phyloP scores from a whole-genome alignment of 2,329 filamentous ascomycete genomes.

The Cryphonectria carpinicola region DNA sequence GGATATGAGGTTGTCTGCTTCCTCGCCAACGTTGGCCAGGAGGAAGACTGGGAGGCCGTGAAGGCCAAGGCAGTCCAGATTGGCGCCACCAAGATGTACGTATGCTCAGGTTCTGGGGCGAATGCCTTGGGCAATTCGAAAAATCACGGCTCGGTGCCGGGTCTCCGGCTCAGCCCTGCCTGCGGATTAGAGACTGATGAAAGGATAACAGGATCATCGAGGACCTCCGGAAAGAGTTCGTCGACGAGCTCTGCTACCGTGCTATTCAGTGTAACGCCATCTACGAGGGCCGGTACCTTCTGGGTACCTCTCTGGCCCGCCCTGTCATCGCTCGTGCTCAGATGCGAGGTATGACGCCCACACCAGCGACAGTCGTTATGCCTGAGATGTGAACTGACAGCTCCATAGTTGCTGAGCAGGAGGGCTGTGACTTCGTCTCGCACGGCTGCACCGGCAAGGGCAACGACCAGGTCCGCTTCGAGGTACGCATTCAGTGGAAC shows the following conservation, averaged over 20 bases:
- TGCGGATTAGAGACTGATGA: slow-evolving; percentile 45
- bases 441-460: slow-evolving; percentile 55
- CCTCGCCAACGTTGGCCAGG: slow-evolving; percentile 75
- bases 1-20: slow-evolving; percentile 65
- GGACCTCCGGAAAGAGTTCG: slow-evolving; percentile 74
- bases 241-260: slow-evolving; percentile 79
- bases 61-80: slow-evolving; percentile 67
- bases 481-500: slow-evolving; percentile 35
- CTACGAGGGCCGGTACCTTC: slow-evolving; percentile 59
- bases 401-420: slow-evolving; percentile 59
- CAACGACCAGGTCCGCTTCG: slow-evolving; percentile 69
- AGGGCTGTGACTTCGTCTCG: slow-evolving; percentile 57
- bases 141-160: slow-evolving; percentile 44
- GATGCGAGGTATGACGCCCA: slow-evolving; percentile 44
- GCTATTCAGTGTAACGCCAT: slow-evolving; percentile 76
- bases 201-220: slow-evolving; percentile 46
- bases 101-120: slow-evolving; percentile 28
- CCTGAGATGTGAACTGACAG: slow-evolving; percentile 7
- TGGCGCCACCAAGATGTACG: slow-evolving; percentile 37
- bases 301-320: slow-evolving; percentile 66
- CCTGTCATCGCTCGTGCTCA: slow-evolving; percentile 72
- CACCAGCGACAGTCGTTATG: not conserved
- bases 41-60: slow-evolving; percentile 75
- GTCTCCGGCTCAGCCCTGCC: slow-evolving; percentile 49
- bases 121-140: slow-evolving; percentile 14